A percentile compares a stretch with the other conserved stretches of the same genome.
phyloP scores from a whole-genome alignment of 768 basidiomycete species.

The Hypholoma fasciculare region DNA sequence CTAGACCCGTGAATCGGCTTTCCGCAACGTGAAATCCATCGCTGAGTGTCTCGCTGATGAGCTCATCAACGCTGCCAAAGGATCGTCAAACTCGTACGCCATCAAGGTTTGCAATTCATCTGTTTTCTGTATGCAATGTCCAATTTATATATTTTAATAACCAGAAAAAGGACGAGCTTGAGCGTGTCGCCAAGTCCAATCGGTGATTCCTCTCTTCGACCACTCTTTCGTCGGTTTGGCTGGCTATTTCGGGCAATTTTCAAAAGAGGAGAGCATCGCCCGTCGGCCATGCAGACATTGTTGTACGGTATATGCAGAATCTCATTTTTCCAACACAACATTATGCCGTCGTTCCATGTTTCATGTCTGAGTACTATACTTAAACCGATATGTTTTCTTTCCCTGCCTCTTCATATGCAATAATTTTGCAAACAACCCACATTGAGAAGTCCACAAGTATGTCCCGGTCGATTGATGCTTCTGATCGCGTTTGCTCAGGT shows the following conservation, averaged over 20 bases:
- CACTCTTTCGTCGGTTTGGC: conserved; percentile 19
- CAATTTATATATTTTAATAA: conserved; percentile 10
- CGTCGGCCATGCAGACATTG: conserved; percentile 13
- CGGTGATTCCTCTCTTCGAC: conserved; percentile 63
- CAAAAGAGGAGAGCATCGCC: conserved; percentile 18
- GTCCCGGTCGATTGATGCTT: too few species aligned
- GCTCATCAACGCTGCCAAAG: conserved; percentile 99
- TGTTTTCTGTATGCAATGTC: background rate
- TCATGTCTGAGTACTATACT: conserved; percentile 22
- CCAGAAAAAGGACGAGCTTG: conserved; percentile 98
- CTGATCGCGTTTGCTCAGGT: too few species aligned
- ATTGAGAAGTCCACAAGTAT: background rate
- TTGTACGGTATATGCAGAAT: conserved; percentile 16
- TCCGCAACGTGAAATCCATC: conserved; percentile 99
- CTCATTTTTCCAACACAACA: conserved; percentile 17
- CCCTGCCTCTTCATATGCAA: conserved; percentile 3
- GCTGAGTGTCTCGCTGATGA: conserved; percentile 99
- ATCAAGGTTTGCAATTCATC: conserved; percentile 74
- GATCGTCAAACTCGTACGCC: conserved; percentile 99
- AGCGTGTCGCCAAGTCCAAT: conserved; percentile 99
- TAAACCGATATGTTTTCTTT: conserved; percentile 21
- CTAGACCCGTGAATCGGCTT: conserved; percentile 98
- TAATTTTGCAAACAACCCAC: background rate
- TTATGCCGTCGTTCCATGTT: conserved; percentile 16
- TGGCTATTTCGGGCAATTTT: conserved; percentile 23